Evolutionary conservation across 2,329 filamentous ascomycete genomes (phyloP).

Genomic region (Pseudopithomyces chartarum): DNA sequence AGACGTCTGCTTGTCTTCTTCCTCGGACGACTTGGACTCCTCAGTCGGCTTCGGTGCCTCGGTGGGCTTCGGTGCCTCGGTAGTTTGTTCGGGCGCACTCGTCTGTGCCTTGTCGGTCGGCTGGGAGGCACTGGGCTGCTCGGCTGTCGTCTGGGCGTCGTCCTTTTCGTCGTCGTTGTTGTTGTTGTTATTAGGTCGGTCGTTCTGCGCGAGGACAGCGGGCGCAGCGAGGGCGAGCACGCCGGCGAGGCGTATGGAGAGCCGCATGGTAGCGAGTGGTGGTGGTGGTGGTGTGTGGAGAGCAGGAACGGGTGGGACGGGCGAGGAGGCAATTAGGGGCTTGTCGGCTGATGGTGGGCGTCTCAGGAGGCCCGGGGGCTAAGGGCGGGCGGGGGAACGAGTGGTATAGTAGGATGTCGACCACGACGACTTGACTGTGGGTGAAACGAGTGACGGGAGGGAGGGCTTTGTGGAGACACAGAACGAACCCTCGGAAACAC

Average conservation of each 20-base stretch:
- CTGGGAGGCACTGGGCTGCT: slow-evolving; percentile 18
- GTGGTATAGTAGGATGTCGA: slow-evolving; percentile 8
- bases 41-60: slow-evolving; percentile 16
- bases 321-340: slow-evolving; percentile 25
- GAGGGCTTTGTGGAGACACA: slow-evolving; percentile 30
- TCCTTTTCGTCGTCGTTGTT: no score
- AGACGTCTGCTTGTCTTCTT: slow-evolving; percentile 9
- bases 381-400: slow-evolving; percentile 17
- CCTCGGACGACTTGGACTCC: slow-evolving; percentile 18
- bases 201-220: slow-evolving; percentile 36
- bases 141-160: slow-evolving; percentile 17
- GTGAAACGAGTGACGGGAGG: slow-evolving; percentile 42
- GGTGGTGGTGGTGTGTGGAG: slow-evolving; percentile 14
- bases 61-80: slow-evolving; percentile 22
- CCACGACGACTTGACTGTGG: slow-evolving; percentile 19
- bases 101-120: slow-evolving; percentile 18
- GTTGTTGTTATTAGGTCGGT: slow-evolving; percentile 20
- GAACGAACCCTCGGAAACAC: slow-evolving; percentile 7
- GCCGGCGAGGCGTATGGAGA: slow-evolving; percentile 35
- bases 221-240: slow-evolving; percentile 38
- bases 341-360: slow-evolving; percentile 24
- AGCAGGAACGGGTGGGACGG: slow-evolving; percentile 15
- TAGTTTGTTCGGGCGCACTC: slow-evolving; percentile 19
- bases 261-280: slow-evolving; percentile 31
- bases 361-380: slow-evolving; percentile 18